Conservation (phyloP, 2,329 filamentous ascomycete species). For the Myriangium duriaei region DNA sequence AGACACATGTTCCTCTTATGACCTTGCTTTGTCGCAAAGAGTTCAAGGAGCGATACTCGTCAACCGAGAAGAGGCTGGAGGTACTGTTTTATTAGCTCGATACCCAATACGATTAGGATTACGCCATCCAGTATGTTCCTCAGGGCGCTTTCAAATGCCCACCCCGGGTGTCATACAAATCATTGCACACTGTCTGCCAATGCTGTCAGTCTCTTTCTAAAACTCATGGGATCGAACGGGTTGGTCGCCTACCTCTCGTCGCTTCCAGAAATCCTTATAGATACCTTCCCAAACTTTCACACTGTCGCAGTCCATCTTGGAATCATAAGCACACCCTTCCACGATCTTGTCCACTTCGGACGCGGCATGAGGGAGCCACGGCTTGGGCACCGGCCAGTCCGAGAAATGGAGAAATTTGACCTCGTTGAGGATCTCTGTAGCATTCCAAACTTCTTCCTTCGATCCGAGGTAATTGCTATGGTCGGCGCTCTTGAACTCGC, state of each 20-base stretch:
- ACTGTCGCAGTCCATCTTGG: slow-evolving; percentile 20
- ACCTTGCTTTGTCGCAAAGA: slow-evolving; percentile 58
- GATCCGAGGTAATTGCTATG: slow-evolving; percentile 43
- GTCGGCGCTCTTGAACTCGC: slow-evolving; percentile 47
- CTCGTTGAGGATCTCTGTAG: slow-evolving; percentile 41
- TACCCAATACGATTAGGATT: too few species aligned
- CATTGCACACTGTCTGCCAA: slow-evolving; percentile 1
- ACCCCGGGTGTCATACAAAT: too few species aligned
- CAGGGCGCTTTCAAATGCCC: too few species aligned
- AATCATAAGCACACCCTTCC: slow-evolving; percentile 28
- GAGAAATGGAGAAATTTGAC: slow-evolving; percentile 57
- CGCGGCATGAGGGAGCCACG: slow-evolving; percentile 39
- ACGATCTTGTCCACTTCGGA: slow-evolving; percentile 31
- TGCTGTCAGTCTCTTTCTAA: slow-evolving; percentile 4
- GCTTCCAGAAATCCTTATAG: slow-evolving; percentile 32
- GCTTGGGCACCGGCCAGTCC: slow-evolving; percentile 57
- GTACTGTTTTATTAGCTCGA: slow-evolving; percentile 50
- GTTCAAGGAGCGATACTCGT: slow-evolving; percentile 56
- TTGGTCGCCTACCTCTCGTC: slow-evolving; percentile 28
- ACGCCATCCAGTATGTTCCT: too few species aligned
- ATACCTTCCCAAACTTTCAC: slow-evolving; percentile 32
- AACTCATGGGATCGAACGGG: too few species aligned
- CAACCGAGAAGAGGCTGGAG: slow-evolving; percentile 37
- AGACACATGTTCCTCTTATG: slow-evolving; percentile 70
- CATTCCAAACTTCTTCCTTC: slow-evolving; percentile 44